These are phyloP conservation scores for Puccinia horiana DNA, from an alignment of 1,284 basidiomycete species.

Conservation along the genomic window DNA sequence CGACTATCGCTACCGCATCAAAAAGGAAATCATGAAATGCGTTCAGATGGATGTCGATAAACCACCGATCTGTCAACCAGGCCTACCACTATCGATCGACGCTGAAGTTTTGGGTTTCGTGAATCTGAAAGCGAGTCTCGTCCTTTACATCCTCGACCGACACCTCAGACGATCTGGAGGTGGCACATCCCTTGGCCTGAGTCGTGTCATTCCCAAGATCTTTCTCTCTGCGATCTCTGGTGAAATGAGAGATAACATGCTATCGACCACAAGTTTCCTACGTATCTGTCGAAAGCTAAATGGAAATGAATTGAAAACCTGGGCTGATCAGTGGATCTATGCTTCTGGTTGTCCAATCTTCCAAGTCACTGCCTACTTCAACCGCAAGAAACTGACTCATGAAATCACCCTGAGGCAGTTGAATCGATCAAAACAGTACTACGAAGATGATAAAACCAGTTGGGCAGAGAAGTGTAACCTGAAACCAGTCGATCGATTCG, in stretches of 20 bases:
- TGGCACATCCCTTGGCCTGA: slow-evolving; percentile 81
- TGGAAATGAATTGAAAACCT: slow-evolving; percentile 67
- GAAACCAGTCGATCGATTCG: slow-evolving; percentile 77
- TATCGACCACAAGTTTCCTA: slow-evolving; percentile 88
- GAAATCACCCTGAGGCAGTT: slow-evolving; percentile 92
- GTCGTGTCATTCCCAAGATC: slow-evolving; percentile 89
- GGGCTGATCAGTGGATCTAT: slow-evolving; percentile 98
- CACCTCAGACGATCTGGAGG: slow-evolving; percentile 84
- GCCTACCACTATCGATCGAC: slow-evolving; percentile 64
- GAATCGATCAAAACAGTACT: slow-evolving; percentile 67
- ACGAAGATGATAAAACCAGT: slow-evolving; percentile 69
- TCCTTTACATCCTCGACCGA: slow-evolving; percentile 92
- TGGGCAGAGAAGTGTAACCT: slow-evolving; percentile 69
- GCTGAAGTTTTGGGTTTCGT: slow-evolving; percentile 66
- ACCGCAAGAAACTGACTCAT: slow-evolving; percentile 95
- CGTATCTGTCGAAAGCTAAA: slow-evolving; percentile 90
- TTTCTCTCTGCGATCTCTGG: slow-evolving; percentile 92
- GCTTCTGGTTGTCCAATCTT: slow-evolving; percentile 94
- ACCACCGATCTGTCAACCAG: slow-evolving; percentile 91
- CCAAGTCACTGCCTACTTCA: slow-evolving; percentile 85
- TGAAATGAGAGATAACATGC: slow-evolving; percentile 66
- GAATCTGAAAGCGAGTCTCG: slow-evolving; percentile 90
- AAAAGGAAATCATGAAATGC: slow-evolving; percentile 95
- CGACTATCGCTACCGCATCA: slow-evolving; percentile 91
- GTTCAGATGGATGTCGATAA: slow-evolving; percentile 81